Evolutionary conservation across 371 early-diverging fungal genomes (phyloP).

Genomic region (Batrachochytrium dendrobatidis): DNA sequence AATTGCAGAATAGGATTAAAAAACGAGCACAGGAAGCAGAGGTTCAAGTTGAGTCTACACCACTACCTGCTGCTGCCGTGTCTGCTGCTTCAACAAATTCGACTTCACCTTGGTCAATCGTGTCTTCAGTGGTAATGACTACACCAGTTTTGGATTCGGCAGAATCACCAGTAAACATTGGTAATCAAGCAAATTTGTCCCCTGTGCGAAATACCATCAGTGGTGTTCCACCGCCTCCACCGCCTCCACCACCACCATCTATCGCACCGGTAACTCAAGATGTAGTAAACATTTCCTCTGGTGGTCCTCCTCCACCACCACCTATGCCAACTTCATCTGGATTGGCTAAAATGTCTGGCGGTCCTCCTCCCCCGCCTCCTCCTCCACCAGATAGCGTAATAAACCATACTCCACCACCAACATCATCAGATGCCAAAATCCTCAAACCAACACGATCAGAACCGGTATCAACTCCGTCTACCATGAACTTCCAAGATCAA

Average conservation of each 20-base stretch:
- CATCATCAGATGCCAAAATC: background rate
- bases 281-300: too few species aligned
- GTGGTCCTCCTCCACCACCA: too few species aligned
- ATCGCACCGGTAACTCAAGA: background rate
- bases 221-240: background rate
- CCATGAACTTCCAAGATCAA: conserved; percentile 12
- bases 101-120: too few species aligned
- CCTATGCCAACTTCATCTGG: too few species aligned
- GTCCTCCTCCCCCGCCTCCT: background rate
- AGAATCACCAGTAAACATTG: too few species aligned
- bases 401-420: too few species aligned
- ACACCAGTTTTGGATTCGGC: too few species aligned
- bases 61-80: too few species aligned
- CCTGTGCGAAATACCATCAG: too few species aligned
- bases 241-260: background rate
- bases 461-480: conserved; percentile 1
- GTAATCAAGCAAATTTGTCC: background rate
- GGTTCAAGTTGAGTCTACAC: background rate
- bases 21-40: background rate
- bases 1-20: background rate
- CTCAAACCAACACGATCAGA: background rate
- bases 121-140: too few species aligned
- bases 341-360: too few species aligned
- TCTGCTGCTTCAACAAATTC: too few species aligned
- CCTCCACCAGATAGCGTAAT: background rate